Evolutionary conservation across 768 basidiomycete genomes (phyloP).

Genomic region (Coprinopsis marcescibilis): DNA sequence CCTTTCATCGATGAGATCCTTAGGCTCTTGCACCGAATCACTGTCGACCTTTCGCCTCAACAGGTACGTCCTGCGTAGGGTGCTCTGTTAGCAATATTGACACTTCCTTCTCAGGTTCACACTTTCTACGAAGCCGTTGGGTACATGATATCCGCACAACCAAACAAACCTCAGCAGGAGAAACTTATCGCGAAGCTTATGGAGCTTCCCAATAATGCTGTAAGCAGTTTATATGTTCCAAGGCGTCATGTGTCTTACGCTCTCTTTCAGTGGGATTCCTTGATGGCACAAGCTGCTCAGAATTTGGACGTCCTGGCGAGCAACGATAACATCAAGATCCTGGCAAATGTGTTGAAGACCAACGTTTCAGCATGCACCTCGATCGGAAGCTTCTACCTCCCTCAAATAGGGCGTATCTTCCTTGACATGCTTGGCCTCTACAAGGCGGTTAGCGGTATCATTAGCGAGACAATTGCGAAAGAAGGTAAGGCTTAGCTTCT

Average conservation of each 20-base stretch:
- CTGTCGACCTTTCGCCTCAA: slow-evolving; percentile 88
- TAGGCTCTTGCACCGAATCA: slow-evolving; percentile 86
- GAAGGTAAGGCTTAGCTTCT: slow-evolving; percentile 48
- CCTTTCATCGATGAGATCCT: slow-evolving; percentile 98
- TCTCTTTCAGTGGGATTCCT: slow-evolving; percentile 77
- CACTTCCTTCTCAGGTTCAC: slow-evolving; percentile 51
- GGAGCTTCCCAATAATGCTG: slow-evolving; percentile 96
- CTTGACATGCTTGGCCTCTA: slow-evolving; percentile 97
- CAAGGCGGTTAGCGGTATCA: slow-evolving; percentile 94
- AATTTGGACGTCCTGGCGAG: slow-evolving; percentile 89
- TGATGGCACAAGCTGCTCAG: slow-evolving; percentile 93
- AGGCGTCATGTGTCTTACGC: slow-evolving; percentile 6
- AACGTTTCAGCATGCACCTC: slow-evolving; percentile 97
- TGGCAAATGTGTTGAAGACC: slow-evolving; percentile 95
- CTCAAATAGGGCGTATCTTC: slow-evolving; percentile 95
- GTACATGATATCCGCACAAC: slow-evolving; percentile 99
- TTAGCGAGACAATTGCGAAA: slow-evolving; percentile 85
- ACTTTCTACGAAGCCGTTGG: slow-evolving; percentile 99
- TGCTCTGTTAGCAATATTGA: slow-evolving; percentile 17
- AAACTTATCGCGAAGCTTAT: slow-evolving; percentile 91
- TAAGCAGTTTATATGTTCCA: slow-evolving; percentile 31
- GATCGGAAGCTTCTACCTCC: slow-evolving; percentile 94
- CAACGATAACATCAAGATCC: slow-evolving; percentile 91
- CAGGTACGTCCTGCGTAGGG: slow-evolving; percentile 39
- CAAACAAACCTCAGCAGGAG: slow-evolving; percentile 96